Evolutionary conservation across 1,139 yeast genomes (phyloP), one percentile per base, ranked within the genome.

Genomic region (Suhomyces maxii): DNA sequence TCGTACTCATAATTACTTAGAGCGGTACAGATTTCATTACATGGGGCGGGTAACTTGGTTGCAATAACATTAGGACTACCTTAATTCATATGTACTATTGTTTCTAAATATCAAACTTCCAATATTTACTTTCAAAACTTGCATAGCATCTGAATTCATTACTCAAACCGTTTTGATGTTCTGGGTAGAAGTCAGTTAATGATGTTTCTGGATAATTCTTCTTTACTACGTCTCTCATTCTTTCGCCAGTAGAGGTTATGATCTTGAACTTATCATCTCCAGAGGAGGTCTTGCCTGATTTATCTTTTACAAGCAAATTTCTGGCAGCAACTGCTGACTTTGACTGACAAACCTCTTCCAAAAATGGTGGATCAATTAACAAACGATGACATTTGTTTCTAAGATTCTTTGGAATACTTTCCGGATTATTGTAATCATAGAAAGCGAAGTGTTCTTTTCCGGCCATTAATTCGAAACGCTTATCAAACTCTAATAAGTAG

Each of bases 101-200:
- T 2, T 28, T 28, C 31, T 18, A 8, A 8, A 8, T 6, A 35
- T 7, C 35, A 48, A 64, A 71, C 42, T 61, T 67, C 80, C 79
- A 75, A 41, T 60, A 53, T 6, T 56, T 41, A 46, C 76, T 64
- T 60, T 86, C 93, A 55, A 81, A 87, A 39, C 82, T 79, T 1
- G 97, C 89, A 60, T 88, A 89, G 58, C 96, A 89, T 56, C 89
- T 72, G 62, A 89, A 90, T 65, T 90, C 97, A 63, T 90, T 90
- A 59, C 91, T 84, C 48, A 90, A 73, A 0, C 96, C 96, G 56
- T 88, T 86, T 47, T 84, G 84, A 61, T 90, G 97, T 55, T 85
- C 86, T 0, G 97, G 97, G 41, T 66, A 64, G 63, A 86, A 90
- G 36, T 76, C 69, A 0, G 97, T 89, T 44, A 82, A 73, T 26